phyloP scores from a whole-genome alignment of 2,329 filamentous ascomycete species.

The Colletotrichum sojae region DNA sequence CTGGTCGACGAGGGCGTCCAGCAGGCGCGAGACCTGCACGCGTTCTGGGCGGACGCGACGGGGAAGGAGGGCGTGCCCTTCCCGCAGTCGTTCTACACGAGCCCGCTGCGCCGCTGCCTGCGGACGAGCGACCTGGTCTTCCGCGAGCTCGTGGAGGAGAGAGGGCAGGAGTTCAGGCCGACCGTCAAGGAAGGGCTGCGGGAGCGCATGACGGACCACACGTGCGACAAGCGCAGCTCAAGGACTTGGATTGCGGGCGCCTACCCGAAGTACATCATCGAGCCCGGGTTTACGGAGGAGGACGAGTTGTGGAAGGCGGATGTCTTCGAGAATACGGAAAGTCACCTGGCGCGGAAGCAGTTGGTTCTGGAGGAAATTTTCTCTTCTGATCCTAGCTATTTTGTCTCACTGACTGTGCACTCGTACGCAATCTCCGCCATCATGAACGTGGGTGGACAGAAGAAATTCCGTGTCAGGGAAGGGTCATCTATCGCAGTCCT shows the following conservation, averaged over 20 bases:
- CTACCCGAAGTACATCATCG: constrained; percentile 67
- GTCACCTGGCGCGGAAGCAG: constrained; percentile 61
- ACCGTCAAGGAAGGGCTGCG: constrained; percentile 71
- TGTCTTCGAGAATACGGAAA: constrained; percentile 62
- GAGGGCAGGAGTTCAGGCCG: constrained; percentile 60
- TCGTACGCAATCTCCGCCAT: constrained; percentile 62
- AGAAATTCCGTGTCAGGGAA: constrained; percentile 62
- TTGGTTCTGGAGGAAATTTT: constrained; percentile 63
- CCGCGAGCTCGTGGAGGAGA: constrained; percentile 53
- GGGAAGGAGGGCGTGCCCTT: constrained; percentile 62
- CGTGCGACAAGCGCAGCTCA: constrained; percentile 70
- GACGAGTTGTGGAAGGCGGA: constrained; percentile 67
- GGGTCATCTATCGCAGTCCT: constrained; percentile 69
- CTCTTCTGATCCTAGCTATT: constrained; percentile 51
- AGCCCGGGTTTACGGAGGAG: constrained; percentile 67
- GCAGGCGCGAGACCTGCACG: constrained; percentile 66
- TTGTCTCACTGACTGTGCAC: constrained; percentile 67
- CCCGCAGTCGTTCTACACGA: constrained; percentile 69
- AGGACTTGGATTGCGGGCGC: constrained; percentile 62
- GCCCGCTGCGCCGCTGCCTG: constrained; percentile 71
- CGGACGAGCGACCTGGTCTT: constrained; percentile 69
- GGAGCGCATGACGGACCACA: constrained; percentile 73
- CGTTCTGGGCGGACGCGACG: constrained; percentile 66
- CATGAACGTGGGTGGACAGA: constrained; percentile 58
- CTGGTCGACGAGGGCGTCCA: constrained; percentile 66